phyloP scores from a whole-genome alignment of 192 early-diverging fungal species.

The Entomortierella beljakovae region DNA sequence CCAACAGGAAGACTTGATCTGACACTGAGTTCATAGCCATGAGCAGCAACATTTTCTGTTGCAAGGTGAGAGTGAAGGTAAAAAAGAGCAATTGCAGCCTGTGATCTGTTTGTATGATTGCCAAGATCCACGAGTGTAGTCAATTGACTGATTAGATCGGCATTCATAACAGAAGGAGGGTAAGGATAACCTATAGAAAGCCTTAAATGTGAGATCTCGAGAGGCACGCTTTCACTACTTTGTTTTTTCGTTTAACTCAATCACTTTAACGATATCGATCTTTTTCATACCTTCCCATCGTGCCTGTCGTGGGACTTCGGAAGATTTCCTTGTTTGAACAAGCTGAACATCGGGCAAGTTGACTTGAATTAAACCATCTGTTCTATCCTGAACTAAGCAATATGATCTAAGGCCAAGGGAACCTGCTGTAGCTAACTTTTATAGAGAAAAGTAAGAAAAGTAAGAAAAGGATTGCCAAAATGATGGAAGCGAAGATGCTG shows the following conservation, averaged over 20 bases:
- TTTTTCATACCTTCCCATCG: constrained; percentile 54
- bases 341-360: constrained; percentile 73
- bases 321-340: constrained; percentile 50
- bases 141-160: constrained; percentile 34
- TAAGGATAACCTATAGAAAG: constrained; percentile 39
- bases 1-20: constrained; percentile 89
- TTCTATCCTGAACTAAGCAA: constrained; percentile 64
- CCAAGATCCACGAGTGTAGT: constrained; percentile 43
- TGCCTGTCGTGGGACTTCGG: constrained; percentile 41
- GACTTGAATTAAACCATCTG: constrained; percentile 60
- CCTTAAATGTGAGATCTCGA: neutral
- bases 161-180: constrained; percentile 55
- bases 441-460: neutral
- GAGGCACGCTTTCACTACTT: neutral
- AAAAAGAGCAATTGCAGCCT: constrained; percentile 66
- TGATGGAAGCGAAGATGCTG: neutral
- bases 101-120: constrained; percentile 33
- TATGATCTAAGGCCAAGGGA: constrained; percentile 85
- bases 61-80: constrained; percentile 75
- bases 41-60: constrained; percentile 24
- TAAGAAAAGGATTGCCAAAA: constrained; percentile 1
- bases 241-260: neutral
- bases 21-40: constrained; percentile 72
- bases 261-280: neutral
- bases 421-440: constrained; percentile 83